phyloP scores from a whole-genome alignment of 345 rosid genomes.

The Euphorbia tirucalli region DNA sequence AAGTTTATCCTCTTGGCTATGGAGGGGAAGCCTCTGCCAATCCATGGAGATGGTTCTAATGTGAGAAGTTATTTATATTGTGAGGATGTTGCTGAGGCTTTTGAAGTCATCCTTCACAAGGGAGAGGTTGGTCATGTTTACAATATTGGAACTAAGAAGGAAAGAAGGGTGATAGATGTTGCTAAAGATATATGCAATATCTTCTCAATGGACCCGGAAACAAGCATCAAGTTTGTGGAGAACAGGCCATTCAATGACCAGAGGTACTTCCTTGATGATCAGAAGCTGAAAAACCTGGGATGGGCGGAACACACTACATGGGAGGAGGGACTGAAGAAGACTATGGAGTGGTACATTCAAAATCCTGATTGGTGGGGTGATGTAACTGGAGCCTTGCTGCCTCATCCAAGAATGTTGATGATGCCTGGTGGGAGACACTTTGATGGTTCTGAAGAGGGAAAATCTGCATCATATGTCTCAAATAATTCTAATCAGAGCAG shows the following conservation, averaged over 20 bases:
- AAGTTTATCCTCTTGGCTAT: constrained; percentile 81
- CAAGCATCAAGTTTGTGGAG: constrained; percentile 70
- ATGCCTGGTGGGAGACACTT: constrained; percentile 59
- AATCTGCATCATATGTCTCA: constrained; percentile 30
- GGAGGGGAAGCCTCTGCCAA: constrained; percentile 70
- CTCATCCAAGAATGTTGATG: constrained; percentile 81
- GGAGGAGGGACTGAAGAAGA: constrained; percentile 82
- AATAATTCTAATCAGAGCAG: constrained; percentile 42
- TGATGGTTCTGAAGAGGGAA: constrained; percentile 36
- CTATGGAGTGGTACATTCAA: constrained; percentile 74
- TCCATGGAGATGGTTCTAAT: constrained; percentile 86
- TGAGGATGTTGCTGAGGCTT: constrained; percentile 96
- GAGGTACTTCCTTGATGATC: constrained; percentile 90
- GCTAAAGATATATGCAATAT: constrained; percentile 75
- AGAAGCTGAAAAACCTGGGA: constrained; percentile 74
- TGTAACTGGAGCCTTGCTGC: constrained; percentile 82
- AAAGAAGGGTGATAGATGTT: constrained; percentile 85
- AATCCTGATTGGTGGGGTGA: constrained; percentile 98
- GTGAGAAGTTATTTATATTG: constrained; percentile 84
- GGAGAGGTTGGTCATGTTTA: constrained; percentile 90
- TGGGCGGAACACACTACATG: constrained; percentile 78
- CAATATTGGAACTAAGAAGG: constrained; percentile 81
- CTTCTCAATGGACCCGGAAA: constrained; percentile 58
- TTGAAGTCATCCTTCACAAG: constrained; percentile 83
- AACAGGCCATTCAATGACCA: constrained; percentile 89